These are phyloP conservation scores for Imleria badia DNA, from an alignment of 768 basidiomycete genomes.

Conservation along the genomic window DNA sequence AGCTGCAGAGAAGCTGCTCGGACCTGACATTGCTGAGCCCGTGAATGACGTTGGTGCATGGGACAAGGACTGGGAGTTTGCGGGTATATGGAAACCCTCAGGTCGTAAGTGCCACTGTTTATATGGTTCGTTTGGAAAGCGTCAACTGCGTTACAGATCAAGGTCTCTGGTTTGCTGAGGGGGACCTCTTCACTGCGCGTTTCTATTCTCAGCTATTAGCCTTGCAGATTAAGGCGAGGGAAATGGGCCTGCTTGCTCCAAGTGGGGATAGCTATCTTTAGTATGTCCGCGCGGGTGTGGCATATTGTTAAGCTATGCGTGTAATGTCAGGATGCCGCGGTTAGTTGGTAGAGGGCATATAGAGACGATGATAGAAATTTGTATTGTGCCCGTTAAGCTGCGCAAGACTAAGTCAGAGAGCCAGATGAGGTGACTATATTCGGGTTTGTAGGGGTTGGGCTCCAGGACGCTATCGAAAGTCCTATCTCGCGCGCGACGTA, in stretches of 20 bases:
- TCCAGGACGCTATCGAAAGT: constrained; percentile 83
- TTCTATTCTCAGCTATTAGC: constrained; percentile 3
- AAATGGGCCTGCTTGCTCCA: background rate
- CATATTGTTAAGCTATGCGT: no score
- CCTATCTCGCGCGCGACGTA: constrained; percentile 57
- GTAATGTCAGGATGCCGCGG: no score
- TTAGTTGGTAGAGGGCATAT: no score
- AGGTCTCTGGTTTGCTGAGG: constrained; percentile 4
- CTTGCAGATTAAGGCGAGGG: background rate
- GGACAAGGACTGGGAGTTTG: background rate
- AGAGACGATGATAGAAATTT: no score
- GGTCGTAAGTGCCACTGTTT: background rate
- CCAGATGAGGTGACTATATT: constrained; percentile 68
- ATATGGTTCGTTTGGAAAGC: no score
- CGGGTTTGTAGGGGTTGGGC: constrained; percentile 84
- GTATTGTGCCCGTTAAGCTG: constrained; percentile 13
- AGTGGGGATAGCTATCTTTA: background rate
- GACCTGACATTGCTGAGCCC: background rate
- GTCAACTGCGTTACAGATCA: background rate
- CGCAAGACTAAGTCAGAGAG: constrained; percentile 11
- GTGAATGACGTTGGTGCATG: background rate
- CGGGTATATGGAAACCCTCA: background rate
- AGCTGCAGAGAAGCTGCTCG: background rate
- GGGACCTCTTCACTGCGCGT: background rate
- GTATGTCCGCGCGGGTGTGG: no score